Percentiles rank a stretch among this genome's conserved stretches.
phyloP scores from a whole-genome alignment of 2,329 filamentous ascomycete species.

The Talaromyces sp. region DNA sequence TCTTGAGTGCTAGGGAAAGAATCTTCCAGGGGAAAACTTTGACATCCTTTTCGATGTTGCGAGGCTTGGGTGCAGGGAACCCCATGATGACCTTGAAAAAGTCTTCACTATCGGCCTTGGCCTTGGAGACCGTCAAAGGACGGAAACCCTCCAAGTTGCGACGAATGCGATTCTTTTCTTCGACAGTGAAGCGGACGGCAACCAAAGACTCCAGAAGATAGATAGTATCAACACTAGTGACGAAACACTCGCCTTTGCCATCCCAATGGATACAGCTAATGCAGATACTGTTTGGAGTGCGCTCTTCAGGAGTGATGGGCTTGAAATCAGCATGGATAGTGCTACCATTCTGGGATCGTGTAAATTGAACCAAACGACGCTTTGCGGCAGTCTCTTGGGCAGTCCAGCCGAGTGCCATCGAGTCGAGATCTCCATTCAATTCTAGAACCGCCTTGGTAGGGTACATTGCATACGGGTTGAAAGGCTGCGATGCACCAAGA shows the following conservation, averaged over 20 bases:
- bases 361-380: conserved; percentile 84
- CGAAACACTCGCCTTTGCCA: conserved; percentile 84
- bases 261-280: conserved; percentile 98
- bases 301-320: conserved; percentile 72
- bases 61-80: conserved; percentile 88
- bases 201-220: conserved; percentile 90
- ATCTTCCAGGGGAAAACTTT: conserved; percentile 99
- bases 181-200: conserved; percentile 81
- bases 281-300: conserved; percentile 79
- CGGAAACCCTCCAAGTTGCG: conserved; percentile 93
- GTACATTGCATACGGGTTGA: conserved; percentile 78
- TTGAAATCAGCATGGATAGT: conserved; percentile 78
- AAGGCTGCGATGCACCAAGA: conserved; percentile 50
- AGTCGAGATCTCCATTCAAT: conserved; percentile 77
- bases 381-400: conserved; percentile 74
- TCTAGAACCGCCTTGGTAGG: conserved; percentile 81
- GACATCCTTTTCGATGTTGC: conserved; percentile 98
- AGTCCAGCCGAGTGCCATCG: conserved; percentile 81
- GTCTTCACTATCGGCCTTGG: conserved; percentile 85
- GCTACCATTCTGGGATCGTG: conserved; percentile 74
- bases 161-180: conserved; percentile 97
- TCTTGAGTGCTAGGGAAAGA: conserved; percentile 80
- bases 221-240: conserved; percentile 96
- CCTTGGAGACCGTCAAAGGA: conserved; percentile 88
- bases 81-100: conserved; percentile 99